Evolutionary conservation across 2,329 filamentous ascomycete genomes (phyloP), one percentile per base, ranked within the genome.

Genomic region (Aspergillus sp.): DNA sequence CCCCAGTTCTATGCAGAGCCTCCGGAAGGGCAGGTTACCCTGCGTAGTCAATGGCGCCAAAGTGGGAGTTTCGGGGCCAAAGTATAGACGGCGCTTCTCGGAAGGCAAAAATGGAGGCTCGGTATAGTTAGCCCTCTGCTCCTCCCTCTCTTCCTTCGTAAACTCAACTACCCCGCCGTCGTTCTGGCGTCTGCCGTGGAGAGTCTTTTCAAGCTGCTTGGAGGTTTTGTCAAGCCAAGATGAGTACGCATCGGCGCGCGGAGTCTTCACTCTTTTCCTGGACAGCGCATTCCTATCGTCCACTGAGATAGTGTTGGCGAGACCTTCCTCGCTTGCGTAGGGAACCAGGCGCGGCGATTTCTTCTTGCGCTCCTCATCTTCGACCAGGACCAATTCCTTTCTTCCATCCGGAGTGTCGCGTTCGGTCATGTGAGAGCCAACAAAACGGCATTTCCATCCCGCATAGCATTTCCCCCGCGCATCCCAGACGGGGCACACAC

Each of bases 11-110:
- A 90, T 86, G 65, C 92, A 96, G 26, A 99, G 82, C 46, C 94
- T 84, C 51, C 94, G 87, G 77, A 96, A 99, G 1, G 94, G 94
- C 45, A 97, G 79, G 65, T 99, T 99, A 43, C 94, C 94, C 73
- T 97, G 94, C 0, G 94, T 99, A 1, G 94, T 99, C 45, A 99
- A 80, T 33, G 94, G 94, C 4, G 94, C 94, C n/a, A 99, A 78
- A 10, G 92, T 84, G 0, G 94, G 94, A 1, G 94, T 99, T 70
- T 97, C 93, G 1, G 87, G 84, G 5, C 92, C 92, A 71, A 97
- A 97, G 74, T 99, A 97, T 51, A 99, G 79, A 47, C 86, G 85
- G 52, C 94, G 84, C 77, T 99, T 99, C 75, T 99, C 94, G 0
- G 93, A 96, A 1, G 94, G 86, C 65, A 88, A 83, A 66, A 96